A percentile compares a stretch with the other conserved stretches of the same genome.
phyloP scores from a whole-genome alignment of 2,329 filamentous ascomycete genomes.

The Lecanosticta acicola region DNA sequence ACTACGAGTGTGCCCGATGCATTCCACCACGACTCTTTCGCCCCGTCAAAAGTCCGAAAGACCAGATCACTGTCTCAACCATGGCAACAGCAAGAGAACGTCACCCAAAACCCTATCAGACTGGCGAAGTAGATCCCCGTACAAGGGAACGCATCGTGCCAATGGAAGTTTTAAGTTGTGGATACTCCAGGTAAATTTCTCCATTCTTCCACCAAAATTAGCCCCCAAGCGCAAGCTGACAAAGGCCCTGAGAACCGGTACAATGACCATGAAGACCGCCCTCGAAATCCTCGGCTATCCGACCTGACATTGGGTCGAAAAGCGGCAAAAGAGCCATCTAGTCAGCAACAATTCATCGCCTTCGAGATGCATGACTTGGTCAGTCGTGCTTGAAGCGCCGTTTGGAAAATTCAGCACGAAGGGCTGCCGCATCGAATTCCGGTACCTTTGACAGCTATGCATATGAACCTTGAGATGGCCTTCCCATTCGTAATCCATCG shows the following conservation, averaged over 20 bases:
- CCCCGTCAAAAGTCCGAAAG: no score
- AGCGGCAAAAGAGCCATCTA: no score
- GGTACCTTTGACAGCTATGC: no score
- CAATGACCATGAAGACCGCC: slow-evolving; percentile 4
- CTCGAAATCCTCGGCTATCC: slow-evolving; percentile 7
- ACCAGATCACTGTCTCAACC: no score
- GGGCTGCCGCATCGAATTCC: no score
- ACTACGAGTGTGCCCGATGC: no score
- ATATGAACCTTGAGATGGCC: no score
- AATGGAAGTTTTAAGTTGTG: slow-evolving; percentile 5
- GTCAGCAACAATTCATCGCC: no score
- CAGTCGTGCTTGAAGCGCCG: no score
- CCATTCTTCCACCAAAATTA: not conserved
- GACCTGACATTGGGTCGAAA: slow-evolving; percentile 7
- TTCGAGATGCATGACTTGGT: not conserved
- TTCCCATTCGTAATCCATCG: no score
- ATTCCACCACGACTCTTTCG: no score
- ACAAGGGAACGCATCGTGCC: slow-evolving; percentile 4
- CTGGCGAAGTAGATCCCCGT: slow-evolving; percentile 1
- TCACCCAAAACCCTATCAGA: not conserved
- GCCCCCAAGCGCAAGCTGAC: not conserved
- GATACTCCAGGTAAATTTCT: slow-evolving; percentile 1
- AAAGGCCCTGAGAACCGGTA: not conserved
- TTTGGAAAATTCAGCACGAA: no score
- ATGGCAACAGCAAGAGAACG: slow-evolving; percentile 1